Base-by-base conservation (phyloP, 192 early-diverging fungal genomes). In the Coemansia sp. region DNA sequence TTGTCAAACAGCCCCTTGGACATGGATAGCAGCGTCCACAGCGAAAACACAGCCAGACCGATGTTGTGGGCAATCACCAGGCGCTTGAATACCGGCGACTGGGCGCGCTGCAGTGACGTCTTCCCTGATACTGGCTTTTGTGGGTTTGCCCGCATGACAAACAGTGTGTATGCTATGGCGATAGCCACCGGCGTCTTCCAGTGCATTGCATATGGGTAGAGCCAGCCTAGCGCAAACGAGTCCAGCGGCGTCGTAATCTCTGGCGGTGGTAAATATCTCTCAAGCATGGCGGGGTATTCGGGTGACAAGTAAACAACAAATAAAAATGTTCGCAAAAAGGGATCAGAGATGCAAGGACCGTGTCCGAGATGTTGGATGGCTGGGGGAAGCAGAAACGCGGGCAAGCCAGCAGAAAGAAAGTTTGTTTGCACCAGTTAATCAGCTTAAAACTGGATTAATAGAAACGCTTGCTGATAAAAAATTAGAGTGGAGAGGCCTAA, bases 31-130 rank as follows among this genome's bases (percentile, higher is more conserved):
- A 90, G 88, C 1, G 87, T 92, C 56, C 86, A 82, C n/a, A 73
- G 77, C 16, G 90, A 92, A 64, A 87, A 94, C 12, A 84, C 62
- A n/a, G 83, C 84, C 24, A 94, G 67, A 24, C 71, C 38, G 44
- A 88, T 65, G 66, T 94, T 94, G 77, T 94, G 92, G 0, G 86
- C 57, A 63, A 92, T 85, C 12, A 92, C 89, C 56, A 92, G 79
- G 12, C 79, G 76, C 68, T 87, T 94, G 80, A 94, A 91, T 28
- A 66, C 52, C 6, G 67, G 60, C 7, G 69, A 61, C 47, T 71
- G 56, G 12, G 64, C 69, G 5, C 69, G 68, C 52, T 57, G 46
- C 1, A 58, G 45, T 19, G 25, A 24, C 11, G 58, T n/a, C 18
- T 40, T 40, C 38, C 51, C 18, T 0, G 56, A 28, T 14, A 29